Evolutionary conservation across 345 rosid species (phyloP).

Genomic region (Cardamine chenopodiifolia): DNA sequence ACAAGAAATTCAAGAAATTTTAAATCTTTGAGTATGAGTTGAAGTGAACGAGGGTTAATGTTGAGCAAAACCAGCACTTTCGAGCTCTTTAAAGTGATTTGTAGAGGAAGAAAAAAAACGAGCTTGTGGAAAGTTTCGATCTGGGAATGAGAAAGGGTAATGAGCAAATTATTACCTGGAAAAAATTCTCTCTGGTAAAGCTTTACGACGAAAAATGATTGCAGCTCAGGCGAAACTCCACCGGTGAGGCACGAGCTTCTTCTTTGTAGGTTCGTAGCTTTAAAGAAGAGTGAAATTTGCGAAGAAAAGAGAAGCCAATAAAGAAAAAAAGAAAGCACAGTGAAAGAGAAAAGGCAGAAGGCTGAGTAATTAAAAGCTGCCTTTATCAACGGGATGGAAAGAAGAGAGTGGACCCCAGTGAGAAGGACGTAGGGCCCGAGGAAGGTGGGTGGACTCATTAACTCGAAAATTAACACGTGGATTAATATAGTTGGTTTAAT

Average conservation of each 20-base stretch:
- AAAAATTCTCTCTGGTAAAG: neutral
- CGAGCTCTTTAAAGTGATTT: neutral
- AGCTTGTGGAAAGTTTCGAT: neutral
- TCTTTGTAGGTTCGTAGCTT: constrained; percentile 23
- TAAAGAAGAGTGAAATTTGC: constrained; percentile 23
- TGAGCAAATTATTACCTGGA: constrained; percentile 15
- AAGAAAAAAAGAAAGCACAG: constrained; percentile 8
- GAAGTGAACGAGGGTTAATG: constrained; percentile 1
- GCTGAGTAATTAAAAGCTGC: constrained; percentile 39
- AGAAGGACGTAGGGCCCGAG: constrained; percentile 41
- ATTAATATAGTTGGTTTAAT: neutral
- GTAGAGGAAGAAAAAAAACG: neutral
- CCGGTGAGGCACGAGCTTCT: constrained; percentile 27
- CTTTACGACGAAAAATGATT: neutral
- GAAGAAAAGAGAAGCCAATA: constrained; percentile 4
- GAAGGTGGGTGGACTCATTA: constrained; percentile 40
- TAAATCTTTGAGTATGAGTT: neutral
- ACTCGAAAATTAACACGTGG: constrained; percentile 24
- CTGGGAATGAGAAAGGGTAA: constrained; percentile 13
- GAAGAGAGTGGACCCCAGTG: constrained; percentile 27
- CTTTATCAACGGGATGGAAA: constrained; percentile 45
- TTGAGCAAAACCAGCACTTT: neutral
- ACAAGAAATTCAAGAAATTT: neutral
- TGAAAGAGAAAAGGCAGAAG: constrained; percentile 35
- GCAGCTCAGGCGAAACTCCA: constrained; percentile 1